A percentile compares a stretch with the other conserved stretches of the same genome.
Conservation (phyloP, 164 flowering plant genomes). For the grape (Vitis vinifera) region ASM3070453v1 NC_081811.1:15535001-15535500, state of each 20-base stretch:
- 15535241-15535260: conserved; percentile 75
- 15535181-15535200: conserved; percentile 64
- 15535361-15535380: conserved; percentile 82
- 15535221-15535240: conserved; percentile 88
- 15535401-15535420: conserved; percentile 77
- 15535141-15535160: conserved; percentile 74
- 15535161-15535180: conserved; percentile 70
- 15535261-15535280: conserved; percentile 62
- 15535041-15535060: conserved; percentile 92
- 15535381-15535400: conserved; percentile 44
- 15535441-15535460: conserved; percentile 27
- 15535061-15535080: conserved; percentile 83
- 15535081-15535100: conserved; percentile 87
- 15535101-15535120: conserved; percentile 83
- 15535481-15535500: too few species aligned
- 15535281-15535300: conserved; percentile 58
- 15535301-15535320: conserved; percentile 60
- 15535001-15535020: conserved; percentile 89
- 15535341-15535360: conserved; percentile 72
- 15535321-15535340: conserved; percentile 68
- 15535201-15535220: conserved; percentile 83
- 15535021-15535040: conserved; percentile 94
- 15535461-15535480: conserved; percentile 75
- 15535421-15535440: conserved; percentile 62
- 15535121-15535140: conserved; percentile 75